phyloP scores from a whole-genome alignment of 331 rosid species.

The Rhamnella rubrinervis region DNA sequence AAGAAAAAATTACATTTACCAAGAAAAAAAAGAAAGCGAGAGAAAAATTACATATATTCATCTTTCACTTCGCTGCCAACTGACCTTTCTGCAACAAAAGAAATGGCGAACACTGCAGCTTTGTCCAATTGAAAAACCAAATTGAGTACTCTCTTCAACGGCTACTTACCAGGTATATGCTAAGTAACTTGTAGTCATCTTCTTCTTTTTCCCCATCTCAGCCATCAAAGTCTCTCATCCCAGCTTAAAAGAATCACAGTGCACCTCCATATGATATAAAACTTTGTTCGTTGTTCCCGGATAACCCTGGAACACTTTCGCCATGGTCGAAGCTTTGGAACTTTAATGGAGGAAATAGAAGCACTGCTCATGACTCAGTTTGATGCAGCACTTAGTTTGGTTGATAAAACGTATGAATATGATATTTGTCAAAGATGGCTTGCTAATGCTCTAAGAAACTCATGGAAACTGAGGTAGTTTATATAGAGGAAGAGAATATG shows the following conservation, averaged over 20 bases:
- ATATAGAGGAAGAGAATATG: constrained; percentile 20
- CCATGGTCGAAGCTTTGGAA: constrained; percentile 46
- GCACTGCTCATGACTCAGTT: constrained; percentile 24
- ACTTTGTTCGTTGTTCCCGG: constrained; percentile 62
- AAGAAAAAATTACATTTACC: not conserved
- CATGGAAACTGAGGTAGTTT: not conserved
- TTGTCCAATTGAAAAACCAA: not conserved
- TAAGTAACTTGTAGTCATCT: not conserved
- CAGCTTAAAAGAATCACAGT: constrained; percentile 59
- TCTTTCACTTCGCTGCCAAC: not conserved
- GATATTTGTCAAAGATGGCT: no score
- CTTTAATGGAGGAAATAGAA: constrained; percentile 26
- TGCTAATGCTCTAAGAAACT: not conserved
- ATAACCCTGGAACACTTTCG: constrained; percentile 57
- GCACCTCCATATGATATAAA: constrained; percentile 84
- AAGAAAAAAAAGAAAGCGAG: no score
- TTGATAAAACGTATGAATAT: no score
- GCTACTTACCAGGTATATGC: no score
- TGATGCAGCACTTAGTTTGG: no score
- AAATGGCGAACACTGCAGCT: not conserved
- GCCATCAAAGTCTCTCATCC: constrained; percentile 40
- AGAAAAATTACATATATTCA: not conserved
- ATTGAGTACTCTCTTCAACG: not conserved
- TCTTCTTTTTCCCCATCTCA: not conserved
- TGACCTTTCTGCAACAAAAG: not conserved